These are phyloP conservation scores for Daedaleopsis sinensis DNA, from an alignment of 768 basidiomycete species.

Conservation along the genomic window DNA sequence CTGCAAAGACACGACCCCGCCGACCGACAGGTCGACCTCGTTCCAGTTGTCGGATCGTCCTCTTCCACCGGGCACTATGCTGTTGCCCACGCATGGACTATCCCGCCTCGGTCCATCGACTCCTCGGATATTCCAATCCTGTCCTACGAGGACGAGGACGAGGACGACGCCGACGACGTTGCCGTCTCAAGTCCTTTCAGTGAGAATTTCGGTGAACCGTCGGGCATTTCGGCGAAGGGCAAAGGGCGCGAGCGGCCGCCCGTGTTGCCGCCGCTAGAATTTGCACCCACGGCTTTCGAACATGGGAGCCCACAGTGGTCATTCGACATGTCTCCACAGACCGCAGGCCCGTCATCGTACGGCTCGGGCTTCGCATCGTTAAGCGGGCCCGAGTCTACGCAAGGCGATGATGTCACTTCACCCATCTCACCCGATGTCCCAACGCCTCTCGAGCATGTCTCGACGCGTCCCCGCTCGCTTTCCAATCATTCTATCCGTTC, in stretches of 20 bases:
- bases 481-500: slow-evolving; percentile 55
- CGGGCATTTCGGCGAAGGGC: slow-evolving; percentile 45
- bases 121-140: not conserved
- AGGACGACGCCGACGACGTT: too few relatives aligned
- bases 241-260: slow-evolving; percentile 58
- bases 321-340: slow-evolving; percentile 26
- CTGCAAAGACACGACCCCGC: slow-evolving; percentile 18
- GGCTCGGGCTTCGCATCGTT: slow-evolving; percentile 25
- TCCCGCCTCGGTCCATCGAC: not conserved
- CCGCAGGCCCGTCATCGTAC: slow-evolving; percentile 33
- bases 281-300: slow-evolving; percentile 56
- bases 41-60: slow-evolving; percentile 11
- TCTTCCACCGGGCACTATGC: not conserved
- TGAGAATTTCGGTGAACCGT: slow-evolving; percentile 15
- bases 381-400: slow-evolving; percentile 4
- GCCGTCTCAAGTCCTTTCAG: not conserved
- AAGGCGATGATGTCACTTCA: slow-evolving; percentile 16
- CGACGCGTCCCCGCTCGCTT: slow-evolving; percentile 56
- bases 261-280: slow-evolving; percentile 65
- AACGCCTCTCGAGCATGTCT: slow-evolving; percentile 28
- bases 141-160: not conserved
- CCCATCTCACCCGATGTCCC: slow-evolving; percentile 13
- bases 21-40: slow-evolving; percentile 3
- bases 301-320: slow-evolving; percentile 34
- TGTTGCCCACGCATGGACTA: not conserved